Evolutionary conservation across 129 eudicot genomes (phyloP).

Genomic region (Saposhnikovia divaricata): DNA sequence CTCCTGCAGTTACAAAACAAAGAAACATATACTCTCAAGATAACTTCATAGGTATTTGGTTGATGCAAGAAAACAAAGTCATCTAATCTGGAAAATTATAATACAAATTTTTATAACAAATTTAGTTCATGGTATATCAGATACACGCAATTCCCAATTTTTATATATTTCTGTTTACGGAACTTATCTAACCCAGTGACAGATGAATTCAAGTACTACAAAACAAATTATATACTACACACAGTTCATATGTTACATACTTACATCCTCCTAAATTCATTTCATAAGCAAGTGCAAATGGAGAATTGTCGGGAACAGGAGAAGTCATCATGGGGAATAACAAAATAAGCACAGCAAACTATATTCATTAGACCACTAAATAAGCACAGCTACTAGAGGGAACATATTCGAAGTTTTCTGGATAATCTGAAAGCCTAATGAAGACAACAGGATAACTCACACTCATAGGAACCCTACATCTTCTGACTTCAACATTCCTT

Average conservation of each 20-base stretch:
- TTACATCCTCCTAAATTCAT: background rate
- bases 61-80: background rate
- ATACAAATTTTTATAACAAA: background rate
- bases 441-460: background rate
- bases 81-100: background rate
- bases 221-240: background rate
- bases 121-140: background rate
- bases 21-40: background rate
- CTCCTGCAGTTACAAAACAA: slow-evolving; percentile 43
- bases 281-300: background rate
- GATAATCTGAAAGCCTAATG: background rate
- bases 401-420: background rate
- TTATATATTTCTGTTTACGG: background rate
- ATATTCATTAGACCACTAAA: background rate
- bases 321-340: background rate
- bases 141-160: background rate
- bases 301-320: background rate
- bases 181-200: background rate
- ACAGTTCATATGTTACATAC: background rate
- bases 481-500: background rate
- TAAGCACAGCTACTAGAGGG: background rate
- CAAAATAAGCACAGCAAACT: background rate
- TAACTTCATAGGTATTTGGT: background rate
- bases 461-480: background rate
- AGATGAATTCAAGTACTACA: background rate